A percentile compares a stretch with the other conserved stretches of the same genome.
Evolutionary conservation across 768 basidiomycete species (phyloP).

Genomic region (Dioszegia hungarica): DNA sequence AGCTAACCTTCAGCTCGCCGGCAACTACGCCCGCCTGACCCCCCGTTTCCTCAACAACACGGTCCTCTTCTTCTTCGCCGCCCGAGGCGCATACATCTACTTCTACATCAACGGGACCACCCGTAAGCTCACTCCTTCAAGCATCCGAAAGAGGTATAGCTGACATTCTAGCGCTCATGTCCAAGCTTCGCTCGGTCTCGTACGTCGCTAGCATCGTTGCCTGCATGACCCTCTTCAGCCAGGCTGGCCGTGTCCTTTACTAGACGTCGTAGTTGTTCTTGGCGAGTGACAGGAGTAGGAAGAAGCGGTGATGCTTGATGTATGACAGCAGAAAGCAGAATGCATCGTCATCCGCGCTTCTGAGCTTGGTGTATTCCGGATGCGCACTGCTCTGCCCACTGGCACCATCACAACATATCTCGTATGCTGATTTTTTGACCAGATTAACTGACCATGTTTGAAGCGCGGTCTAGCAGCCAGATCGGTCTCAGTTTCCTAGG

Average conservation of each 20-base stretch:
- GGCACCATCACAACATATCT: too few species aligned
- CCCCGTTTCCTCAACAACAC: conserved; percentile 28
- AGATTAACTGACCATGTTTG: too few species aligned
- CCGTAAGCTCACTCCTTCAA: conserved; percentile 12
- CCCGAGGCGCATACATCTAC: conserved; percentile 23
- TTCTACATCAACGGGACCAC: conserved; percentile 37
- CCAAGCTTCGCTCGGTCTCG: conserved; percentile 15
- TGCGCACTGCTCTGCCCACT: too few species aligned
- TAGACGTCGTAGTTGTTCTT: too few species aligned
- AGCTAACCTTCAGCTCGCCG: conserved; percentile 20
- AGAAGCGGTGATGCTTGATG: too few species aligned
- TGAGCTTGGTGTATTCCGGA: too few species aligned
- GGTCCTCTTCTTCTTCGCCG: conserved; percentile 27
- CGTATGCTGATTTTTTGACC: too few species aligned
- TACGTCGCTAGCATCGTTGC: conserved; percentile 26
- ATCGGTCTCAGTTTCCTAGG: too few species aligned
- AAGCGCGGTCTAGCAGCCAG: too few species aligned
- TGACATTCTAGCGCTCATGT: neutral
- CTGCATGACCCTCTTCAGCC: conserved; percentile 35
- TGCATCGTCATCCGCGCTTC: too few species aligned
- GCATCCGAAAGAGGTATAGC: neutral
- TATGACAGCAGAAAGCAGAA: too few species aligned
- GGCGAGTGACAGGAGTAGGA: too few species aligned
- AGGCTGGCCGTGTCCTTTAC: conserved; percentile 21
- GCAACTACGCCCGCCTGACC: conserved; percentile 30